Evolutionary conservation across 805 yeast species (phyloP).

Genomic region (Ogataea minuta): DNA sequence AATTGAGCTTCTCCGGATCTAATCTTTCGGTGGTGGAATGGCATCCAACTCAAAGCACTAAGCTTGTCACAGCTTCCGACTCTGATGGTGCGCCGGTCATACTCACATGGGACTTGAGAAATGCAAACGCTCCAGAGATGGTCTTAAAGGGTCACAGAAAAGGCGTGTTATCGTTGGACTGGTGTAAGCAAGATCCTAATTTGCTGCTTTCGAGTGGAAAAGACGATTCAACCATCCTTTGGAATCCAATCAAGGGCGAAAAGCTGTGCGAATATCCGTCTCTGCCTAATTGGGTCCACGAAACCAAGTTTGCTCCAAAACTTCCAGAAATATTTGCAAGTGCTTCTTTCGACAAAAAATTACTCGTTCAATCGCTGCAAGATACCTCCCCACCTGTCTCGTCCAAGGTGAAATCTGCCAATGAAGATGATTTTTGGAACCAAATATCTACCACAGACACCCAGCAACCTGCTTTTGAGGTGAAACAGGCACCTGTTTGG

Average conservation of each 20-base stretch:
- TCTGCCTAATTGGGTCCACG: constrained; percentile 90
- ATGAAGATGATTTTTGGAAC: constrained; percentile 85
- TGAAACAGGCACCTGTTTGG: constrained; percentile 89
- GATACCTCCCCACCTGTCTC: constrained; percentile 67
- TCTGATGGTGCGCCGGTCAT: constrained; percentile 78
- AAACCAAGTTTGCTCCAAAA: constrained; percentile 81
- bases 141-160: constrained; percentile 76
- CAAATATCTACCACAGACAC: constrained; percentile 64
- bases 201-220: constrained; percentile 87
- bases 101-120: constrained; percentile 90
- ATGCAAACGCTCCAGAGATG: constrained; percentile 85
- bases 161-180: constrained; percentile 87
- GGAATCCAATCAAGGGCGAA: constrained; percentile 82
- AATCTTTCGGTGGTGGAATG: constrained; percentile 82
- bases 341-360: constrained; percentile 83
- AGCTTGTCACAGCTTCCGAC: constrained; percentile 83
- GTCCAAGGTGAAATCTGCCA: constrained; percentile 39
- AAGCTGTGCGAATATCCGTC: constrained; percentile 86
- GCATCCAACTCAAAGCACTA: constrained; percentile 91
- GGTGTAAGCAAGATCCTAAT: constrained; percentile 83
- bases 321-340: constrained; percentile 89
- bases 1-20: constrained; percentile 71
- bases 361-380: constrained; percentile 81
- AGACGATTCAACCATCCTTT: constrained; percentile 80
- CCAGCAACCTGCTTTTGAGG: constrained; percentile 68